Evolutionary conservation across 208 protist species (phyloP), one percentile per base, ranked within the genome.

Genomic region (Borovskyia barvae): DNA sequence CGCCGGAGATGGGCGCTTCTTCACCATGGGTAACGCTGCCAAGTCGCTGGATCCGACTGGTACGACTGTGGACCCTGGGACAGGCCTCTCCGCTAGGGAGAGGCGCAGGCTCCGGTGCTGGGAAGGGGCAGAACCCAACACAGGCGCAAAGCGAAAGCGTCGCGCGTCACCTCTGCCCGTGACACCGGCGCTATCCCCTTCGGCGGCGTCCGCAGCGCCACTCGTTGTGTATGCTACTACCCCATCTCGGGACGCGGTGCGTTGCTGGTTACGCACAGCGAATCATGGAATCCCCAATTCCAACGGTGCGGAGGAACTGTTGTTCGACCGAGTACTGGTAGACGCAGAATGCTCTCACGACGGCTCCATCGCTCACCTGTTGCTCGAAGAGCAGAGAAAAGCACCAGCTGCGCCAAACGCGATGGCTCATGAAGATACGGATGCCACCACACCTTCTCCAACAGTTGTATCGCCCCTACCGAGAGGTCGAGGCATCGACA

Each of bases 281-380:
- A n/a, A n/a, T n/a, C 11, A 19, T 2, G 33, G 25, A 22, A 6
- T 6, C 1, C 33, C 5, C 5, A 22, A 29, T 25, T 17, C 5
- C 19, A 30, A 9, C 1, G 4, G 3, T 6, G 28, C 43, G 15
- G 45, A 20, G 25, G 19, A 25, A 46, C 19, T 35, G 45, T 28
- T 72, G 11, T 96, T 94, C 67, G 87, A 94, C 54, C 72, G 81
- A 2, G 87, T 96, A 20, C 63, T 96, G 42, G 86, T 96, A 2
- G 91, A 96, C 72, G 87, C 84, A 0, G 87, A 96, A 57, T 96
- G 91, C 67, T 86, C 91, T n/a, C 87, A 93, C 60, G 91, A 96
- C 62, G 91, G 91, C 30, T 94, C 87, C 22, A 50, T 94, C 1
- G 45, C 80, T 2, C 90, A 96, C 61, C 25, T 96, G 5, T 50